These are phyloP conservation scores for Stereum hirsutum DNA, from an alignment of 1,284 basidiomycete species.

Conservation along the genomic window DNA sequence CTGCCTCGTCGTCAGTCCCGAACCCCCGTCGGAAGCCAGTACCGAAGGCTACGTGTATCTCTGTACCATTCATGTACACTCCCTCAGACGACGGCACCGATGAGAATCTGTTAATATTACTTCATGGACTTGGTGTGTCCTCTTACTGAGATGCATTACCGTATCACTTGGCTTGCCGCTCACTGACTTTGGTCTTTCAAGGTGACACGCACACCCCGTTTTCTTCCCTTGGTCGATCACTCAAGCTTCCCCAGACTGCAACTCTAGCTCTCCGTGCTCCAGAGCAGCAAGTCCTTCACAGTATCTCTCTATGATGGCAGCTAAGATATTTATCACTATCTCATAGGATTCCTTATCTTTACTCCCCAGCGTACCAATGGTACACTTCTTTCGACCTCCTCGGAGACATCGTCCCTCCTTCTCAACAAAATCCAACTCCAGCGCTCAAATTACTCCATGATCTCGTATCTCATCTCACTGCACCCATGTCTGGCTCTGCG, in stretches of 20 bases:
- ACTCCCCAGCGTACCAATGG: slow-evolving; percentile 81
- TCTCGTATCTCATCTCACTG: slow-evolving; percentile 50
- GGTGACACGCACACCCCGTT: slow-evolving; percentile 82
- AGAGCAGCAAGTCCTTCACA: slow-evolving; percentile 43
- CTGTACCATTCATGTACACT: slow-evolving; percentile 52
- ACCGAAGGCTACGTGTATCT: slow-evolving; percentile 37
- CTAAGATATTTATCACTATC: not conserved
- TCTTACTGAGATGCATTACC: not conserved
- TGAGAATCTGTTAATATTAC: slow-evolving; percentile 77
- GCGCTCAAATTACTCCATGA: slow-evolving; percentile 47
- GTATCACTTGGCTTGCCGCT: not conserved
- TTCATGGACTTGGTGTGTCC: slow-evolving; percentile 77
- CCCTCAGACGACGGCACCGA: slow-evolving; percentile 76
- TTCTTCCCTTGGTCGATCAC: slow-evolving; percentile 55
- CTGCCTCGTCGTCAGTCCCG: slow-evolving; percentile 25
- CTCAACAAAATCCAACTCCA: slow-evolving; percentile 62
- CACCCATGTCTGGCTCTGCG: no score
- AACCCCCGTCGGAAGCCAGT: slow-evolving; percentile 37
- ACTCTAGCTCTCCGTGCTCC: slow-evolving; percentile 75
- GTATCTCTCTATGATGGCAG: not conserved
- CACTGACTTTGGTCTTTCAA: slow-evolving; percentile 18
- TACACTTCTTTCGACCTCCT: slow-evolving; percentile 77
- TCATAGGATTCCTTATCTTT: slow-evolving; percentile 70
- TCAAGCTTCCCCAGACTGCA: slow-evolving; percentile 85
- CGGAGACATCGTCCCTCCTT: slow-evolving; percentile 53